Evolutionary conservation across 129 eudicot species (phyloP).

Genomic region (Pittosporum tobira): DNA sequence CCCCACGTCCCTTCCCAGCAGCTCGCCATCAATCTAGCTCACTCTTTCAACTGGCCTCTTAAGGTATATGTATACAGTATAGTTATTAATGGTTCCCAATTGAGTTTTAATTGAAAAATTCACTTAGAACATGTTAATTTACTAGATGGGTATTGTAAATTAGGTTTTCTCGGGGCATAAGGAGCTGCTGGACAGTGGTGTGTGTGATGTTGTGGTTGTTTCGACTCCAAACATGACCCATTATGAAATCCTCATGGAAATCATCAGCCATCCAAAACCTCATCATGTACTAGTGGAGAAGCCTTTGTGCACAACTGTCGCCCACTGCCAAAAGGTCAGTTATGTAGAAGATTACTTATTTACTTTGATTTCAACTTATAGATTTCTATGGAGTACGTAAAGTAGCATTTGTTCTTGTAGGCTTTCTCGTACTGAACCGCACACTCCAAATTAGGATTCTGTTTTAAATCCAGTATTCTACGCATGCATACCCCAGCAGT

Average conservation of each 20-base stretch:
- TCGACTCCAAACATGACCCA: slow-evolving; percentile 98
- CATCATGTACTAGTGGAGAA: slow-evolving; percentile 94
- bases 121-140: too few relatives aligned
- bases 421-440: too few relatives aligned
- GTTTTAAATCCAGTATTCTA: neutral
- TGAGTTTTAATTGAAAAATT: too few relatives aligned
- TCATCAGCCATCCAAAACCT: slow-evolving; percentile 65
- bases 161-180: slow-evolving; percentile 85
- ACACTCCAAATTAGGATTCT: neutral
- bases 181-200: slow-evolving; percentile 70
- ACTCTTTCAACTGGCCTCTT: slow-evolving; percentile 66
- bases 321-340: slow-evolving; percentile 68
- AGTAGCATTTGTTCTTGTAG: too few relatives aligned
- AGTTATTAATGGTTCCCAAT: too few relatives aligned
- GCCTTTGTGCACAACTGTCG: slow-evolving; percentile 87
- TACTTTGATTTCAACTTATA: neutral
- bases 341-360: neutral
- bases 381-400: neutral
- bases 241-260: slow-evolving; percentile 80
- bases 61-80: slow-evolving; percentile 40
- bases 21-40: slow-evolving; percentile 43
- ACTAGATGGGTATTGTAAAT: slow-evolving; percentile 1
- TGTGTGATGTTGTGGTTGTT: slow-evolving; percentile 83
- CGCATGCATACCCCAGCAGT: neutral
- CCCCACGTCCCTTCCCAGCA: slow-evolving; percentile 74